phyloP scores from a whole-genome alignment of 2,329 filamentous ascomycete species.

The Xylaria sp. region DNA sequence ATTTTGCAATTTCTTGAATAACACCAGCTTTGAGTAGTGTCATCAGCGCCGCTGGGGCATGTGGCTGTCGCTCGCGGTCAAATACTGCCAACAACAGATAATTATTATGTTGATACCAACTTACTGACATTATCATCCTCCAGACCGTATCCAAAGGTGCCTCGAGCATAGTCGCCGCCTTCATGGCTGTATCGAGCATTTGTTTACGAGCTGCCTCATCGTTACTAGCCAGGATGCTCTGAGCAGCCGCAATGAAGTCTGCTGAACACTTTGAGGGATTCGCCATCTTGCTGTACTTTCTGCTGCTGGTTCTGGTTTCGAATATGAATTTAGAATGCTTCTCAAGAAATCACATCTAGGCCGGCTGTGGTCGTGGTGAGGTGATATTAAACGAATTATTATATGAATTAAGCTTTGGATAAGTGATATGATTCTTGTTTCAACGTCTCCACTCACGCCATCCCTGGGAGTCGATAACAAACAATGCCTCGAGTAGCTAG shows the following conservation, averaged over 20 bases:
- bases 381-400: no score
- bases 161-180: slow-evolving; percentile 26
- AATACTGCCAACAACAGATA: background rate
- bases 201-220: slow-evolving; percentile 21
- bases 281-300: background rate
- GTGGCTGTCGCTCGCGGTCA: slow-evolving; percentile 12
- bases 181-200: slow-evolving; percentile 20
- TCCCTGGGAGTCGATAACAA: no score
- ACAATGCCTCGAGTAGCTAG: no score
- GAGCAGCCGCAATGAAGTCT: slow-evolving; percentile 23
- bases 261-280: slow-evolving; percentile 42
- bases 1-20: slow-evolving; percentile 26
- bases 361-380: no score
- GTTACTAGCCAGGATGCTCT: slow-evolving; percentile 16
- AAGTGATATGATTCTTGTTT: no score
- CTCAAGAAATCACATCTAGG: no score
- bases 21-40: slow-evolving; percentile 26
- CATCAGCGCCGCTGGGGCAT: slow-evolving; percentile 27
- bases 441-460: no score
- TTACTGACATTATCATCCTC: slow-evolving; percentile 29
- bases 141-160: slow-evolving; percentile 23
- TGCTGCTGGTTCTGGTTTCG: no score
- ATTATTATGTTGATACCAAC: background rate
- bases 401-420: no score
- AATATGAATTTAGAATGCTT: no score